Evolutionary conservation across 1,284 basidiomycete genomes (phyloP).

Genomic region (Pseudozyma tsukubaensis): DNA sequence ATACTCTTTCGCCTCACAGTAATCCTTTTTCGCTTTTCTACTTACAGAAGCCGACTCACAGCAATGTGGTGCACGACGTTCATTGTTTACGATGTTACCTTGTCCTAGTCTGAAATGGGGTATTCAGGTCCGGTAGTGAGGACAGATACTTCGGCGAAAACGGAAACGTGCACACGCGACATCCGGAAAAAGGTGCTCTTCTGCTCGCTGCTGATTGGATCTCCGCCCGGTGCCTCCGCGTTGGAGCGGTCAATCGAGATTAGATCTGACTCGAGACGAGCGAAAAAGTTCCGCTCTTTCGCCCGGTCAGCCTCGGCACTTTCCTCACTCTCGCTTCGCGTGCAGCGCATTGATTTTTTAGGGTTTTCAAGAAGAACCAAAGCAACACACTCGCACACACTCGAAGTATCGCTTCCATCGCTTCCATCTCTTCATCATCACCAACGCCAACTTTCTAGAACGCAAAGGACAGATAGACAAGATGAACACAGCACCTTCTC

Average conservation of each 20-base stretch:
- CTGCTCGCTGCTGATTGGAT: conserved; percentile 1
- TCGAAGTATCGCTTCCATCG: neutral
- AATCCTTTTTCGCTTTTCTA: too few species aligned
- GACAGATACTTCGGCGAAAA: neutral
- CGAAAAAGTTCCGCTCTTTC: neutral
- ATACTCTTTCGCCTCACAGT: too few species aligned
- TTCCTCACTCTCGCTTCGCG: neutral
- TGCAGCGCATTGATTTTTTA: too few species aligned
- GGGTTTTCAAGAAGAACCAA: neutral
- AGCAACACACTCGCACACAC: neutral
- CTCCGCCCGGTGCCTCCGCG: neutral
- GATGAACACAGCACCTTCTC: conserved; percentile 44
- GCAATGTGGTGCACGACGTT: too few species aligned
- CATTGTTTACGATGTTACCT: too few species aligned
- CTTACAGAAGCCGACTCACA: too few species aligned
- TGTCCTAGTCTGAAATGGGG: too few species aligned
- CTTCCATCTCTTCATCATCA: conserved; percentile 3
- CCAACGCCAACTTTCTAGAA: neutral
- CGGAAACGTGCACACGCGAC: neutral
- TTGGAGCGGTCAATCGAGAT: neutral
- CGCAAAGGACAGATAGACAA: neutral
- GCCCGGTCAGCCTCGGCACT: too few species aligned
- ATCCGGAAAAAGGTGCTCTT: neutral
- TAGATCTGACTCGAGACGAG: conserved; percentile 3
- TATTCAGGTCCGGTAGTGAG: too few species aligned